Conservation (phyloP, 345 rosid genomes). For the Geranium rotundifolium region DNA sequence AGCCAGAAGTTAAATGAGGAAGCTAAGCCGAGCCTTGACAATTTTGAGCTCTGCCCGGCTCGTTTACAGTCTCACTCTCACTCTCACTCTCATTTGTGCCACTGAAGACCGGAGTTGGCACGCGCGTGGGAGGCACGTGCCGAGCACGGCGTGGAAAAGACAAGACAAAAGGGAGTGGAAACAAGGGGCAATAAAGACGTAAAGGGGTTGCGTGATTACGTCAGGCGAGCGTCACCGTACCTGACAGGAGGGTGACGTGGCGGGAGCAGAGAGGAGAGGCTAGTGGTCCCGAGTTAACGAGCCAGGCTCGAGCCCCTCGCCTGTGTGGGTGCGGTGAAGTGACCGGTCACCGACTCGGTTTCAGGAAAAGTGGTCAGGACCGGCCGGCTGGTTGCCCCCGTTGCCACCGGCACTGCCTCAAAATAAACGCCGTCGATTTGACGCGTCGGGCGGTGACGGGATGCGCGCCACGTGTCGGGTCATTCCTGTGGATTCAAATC, state of each 20-base stretch:
- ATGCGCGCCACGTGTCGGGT: conserved; percentile 5
- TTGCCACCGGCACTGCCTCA: conserved; percentile 22
- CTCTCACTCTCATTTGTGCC: no score
- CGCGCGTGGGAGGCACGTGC: neutral
- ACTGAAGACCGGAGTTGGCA: no score
- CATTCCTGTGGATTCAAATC: no score
- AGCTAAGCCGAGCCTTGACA: no score
- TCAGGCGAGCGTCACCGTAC: neutral
- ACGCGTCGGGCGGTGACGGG: neutral
- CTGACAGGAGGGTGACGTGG: neutral
- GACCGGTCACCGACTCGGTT: neutral
- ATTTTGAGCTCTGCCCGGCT: no score
- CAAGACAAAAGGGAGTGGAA: neutral
- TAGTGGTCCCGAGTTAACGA: neutral
- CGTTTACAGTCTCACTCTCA: no score
- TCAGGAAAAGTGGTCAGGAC: conserved; percentile 16
- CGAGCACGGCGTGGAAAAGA: no score
- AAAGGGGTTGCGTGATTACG: neutral
- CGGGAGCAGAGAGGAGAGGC: neutral
- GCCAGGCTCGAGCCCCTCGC: neutral
- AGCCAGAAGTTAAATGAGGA: no score
- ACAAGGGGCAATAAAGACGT: neutral
- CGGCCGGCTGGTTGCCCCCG: conserved; percentile 37
- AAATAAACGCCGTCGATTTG: conserved; percentile 17
- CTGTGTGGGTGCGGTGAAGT: no score